Evolutionary conservation across 2,329 filamentous ascomycete species (phyloP).

Genomic region (Fusarium globosum): DNA sequence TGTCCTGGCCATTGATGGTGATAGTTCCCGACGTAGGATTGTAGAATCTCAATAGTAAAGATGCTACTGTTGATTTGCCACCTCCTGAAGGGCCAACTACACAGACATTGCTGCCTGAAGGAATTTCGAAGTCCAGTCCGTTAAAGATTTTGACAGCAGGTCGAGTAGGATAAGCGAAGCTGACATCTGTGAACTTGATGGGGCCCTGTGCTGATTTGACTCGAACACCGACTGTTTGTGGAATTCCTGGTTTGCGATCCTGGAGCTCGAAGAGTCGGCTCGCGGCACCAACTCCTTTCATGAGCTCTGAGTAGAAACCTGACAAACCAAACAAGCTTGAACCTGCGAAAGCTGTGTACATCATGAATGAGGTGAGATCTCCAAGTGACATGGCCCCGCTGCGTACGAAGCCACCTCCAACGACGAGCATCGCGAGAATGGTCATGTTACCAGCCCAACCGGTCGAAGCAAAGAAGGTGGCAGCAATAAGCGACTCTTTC

Average conservation of each 20-base stretch:
- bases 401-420: slow-evolving; percentile 90
- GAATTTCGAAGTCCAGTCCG: slow-evolving; percentile 88
- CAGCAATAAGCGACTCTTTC: slow-evolving; percentile 86
- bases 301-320: slow-evolving; percentile 96
- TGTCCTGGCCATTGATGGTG: slow-evolving; percentile 84
- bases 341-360: slow-evolving; percentile 91
- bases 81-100: slow-evolving; percentile 97
- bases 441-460: slow-evolving; percentile 97
- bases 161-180: slow-evolving; percentile 92
- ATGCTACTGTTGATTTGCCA: slow-evolving; percentile 95
- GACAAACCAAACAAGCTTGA: slow-evolving; percentile 94
- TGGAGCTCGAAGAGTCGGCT: slow-evolving; percentile 95
- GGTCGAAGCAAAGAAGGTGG: slow-evolving; percentile 87
- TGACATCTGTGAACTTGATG: slow-evolving; percentile 87
- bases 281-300: slow-evolving; percentile 99
- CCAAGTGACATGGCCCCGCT: slow-evolving; percentile 88
- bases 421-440: slow-evolving; percentile 88
- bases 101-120: slow-evolving; percentile 92
- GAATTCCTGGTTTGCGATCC: slow-evolving; percentile 86
- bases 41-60: slow-evolving; percentile 92
- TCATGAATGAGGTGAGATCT: slow-evolving; percentile 94
- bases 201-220: slow-evolving; percentile 87
- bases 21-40: slow-evolving; percentile 81
- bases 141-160: slow-evolving; percentile 94
- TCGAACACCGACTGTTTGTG: slow-evolving; percentile 82